These are phyloP conservation scores for Echinochloa phyllopogon DNA, from an alignment of 176 grass and related monocot species.

Conservation along the genomic window DNA sequence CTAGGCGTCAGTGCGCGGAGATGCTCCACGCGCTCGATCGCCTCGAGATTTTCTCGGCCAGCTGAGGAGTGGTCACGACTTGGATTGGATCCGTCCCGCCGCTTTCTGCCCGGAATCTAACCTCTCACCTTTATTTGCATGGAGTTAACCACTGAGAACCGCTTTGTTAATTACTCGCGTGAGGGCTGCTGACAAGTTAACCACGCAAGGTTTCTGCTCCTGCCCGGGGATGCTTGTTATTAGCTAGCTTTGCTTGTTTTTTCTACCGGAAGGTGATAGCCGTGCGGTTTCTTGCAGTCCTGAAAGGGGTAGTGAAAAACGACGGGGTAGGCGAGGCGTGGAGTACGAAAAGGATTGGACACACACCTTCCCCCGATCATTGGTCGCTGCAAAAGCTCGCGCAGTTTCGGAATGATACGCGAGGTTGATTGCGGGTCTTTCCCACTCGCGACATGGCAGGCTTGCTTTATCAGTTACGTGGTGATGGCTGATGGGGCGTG, in stretches of 20 bases:
- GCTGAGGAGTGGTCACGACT: neutral
- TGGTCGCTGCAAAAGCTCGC: neutral
- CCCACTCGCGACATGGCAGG: neutral
- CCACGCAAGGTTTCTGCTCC: neutral
- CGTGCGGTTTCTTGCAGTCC: neutral
- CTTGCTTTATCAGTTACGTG: neutral
- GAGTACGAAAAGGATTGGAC: neutral
- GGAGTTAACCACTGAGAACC: neutral
- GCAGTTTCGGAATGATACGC: neutral
- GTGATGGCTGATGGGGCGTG: neutral
- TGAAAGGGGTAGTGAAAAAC: neutral
- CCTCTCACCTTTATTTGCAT: neutral
- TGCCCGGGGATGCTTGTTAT: neutral
- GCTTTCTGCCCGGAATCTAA: neutral
- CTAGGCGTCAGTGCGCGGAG: neutral
- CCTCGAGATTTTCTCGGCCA: neutral
- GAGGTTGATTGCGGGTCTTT: constrained; percentile 14
- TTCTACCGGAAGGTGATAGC: neutral
- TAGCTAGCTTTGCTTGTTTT: neutral
- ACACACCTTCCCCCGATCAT: neutral
- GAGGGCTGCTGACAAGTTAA: neutral
- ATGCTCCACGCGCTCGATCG: neutral
- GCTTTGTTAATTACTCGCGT: neutral
- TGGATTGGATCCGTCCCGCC: neutral
- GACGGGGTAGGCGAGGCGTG: neutral